A percentile compares a stretch with the other conserved stretches of the same genome.
These are phyloP conservation scores for Wickerhamomyces mucosus DNA, from an alignment of 805 yeast species.

Conservation along the genomic window DNA sequence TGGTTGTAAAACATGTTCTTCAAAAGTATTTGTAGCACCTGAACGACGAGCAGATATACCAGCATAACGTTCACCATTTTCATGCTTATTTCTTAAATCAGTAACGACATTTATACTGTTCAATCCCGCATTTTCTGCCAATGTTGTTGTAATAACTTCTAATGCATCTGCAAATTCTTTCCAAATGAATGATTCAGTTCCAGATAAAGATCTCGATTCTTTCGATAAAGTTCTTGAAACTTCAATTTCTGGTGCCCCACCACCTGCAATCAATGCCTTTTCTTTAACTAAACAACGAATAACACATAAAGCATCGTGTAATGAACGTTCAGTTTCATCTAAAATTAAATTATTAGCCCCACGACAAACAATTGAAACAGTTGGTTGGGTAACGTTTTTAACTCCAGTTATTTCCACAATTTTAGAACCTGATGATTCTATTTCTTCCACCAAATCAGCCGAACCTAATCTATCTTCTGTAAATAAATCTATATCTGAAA, in stretches of 20 bases:
- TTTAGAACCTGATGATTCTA: slow-evolving; percentile 36
- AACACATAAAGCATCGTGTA: slow-evolving; percentile 93
- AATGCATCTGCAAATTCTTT: slow-evolving; percentile 73
- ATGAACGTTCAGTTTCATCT: slow-evolving; percentile 94
- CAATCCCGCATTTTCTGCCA: slow-evolving; percentile 95
- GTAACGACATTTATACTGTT: slow-evolving; percentile 91
- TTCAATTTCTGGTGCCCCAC: slow-evolving; percentile 97
- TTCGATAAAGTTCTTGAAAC: slow-evolving; percentile 94
- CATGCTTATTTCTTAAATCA: slow-evolving; percentile 84
- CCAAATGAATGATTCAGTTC: slow-evolving; percentile 60
- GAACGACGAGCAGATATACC: slow-evolving; percentile 94
- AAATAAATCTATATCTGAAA: slow-evolving; percentile 90
- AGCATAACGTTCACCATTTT: slow-evolving; percentile 83
- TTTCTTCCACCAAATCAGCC: slow-evolving; percentile 88
- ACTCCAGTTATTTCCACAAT: slow-evolving; percentile 84
- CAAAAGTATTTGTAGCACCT: slow-evolving; percentile 82
- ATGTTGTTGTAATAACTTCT: slow-evolving; percentile 87
- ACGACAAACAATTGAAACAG: slow-evolving; percentile 86
- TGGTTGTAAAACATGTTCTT: slow-evolving; percentile 95
- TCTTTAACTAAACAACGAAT: slow-evolving; percentile 79
- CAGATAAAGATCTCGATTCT: slow-evolving; percentile 84
- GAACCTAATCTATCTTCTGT: slow-evolving; percentile 87
- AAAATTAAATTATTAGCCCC: slow-evolving; percentile 88
- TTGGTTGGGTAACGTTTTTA: slow-evolving; percentile 62
- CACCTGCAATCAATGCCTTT: slow-evolving; percentile 95